Percentiles rank a stretch among this genome's conserved stretches.
phyloP scores from a whole-genome alignment of 805 yeast species.

The Pichia ethanolica region DNA sequence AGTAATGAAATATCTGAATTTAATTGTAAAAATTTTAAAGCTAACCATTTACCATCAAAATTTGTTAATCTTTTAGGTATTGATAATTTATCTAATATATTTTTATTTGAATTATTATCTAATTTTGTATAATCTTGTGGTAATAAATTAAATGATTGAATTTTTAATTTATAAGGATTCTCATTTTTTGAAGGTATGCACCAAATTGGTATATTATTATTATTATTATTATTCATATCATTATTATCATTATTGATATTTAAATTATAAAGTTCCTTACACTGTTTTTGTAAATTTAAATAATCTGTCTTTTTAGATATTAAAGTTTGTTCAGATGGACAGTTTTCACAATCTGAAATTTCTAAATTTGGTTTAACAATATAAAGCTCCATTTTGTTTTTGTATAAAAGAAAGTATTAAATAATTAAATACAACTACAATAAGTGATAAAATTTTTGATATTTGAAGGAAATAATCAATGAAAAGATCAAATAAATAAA shows the following conservation, averaged over 20 bases:
- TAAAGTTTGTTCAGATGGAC: conserved; percentile 16
- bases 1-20: conserved; percentile 21
- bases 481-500: too few relatives aligned
- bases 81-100: neutral
- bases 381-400: conserved; percentile 22
- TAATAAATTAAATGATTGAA: neutral
- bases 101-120: conserved; percentile 1
- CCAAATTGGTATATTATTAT: neutral
- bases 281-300: conserved; percentile 13
- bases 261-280: neutral
- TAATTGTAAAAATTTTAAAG: conserved; percentile 21
- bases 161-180: neutral
- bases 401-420: neutral
- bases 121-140: conserved; percentile 5
- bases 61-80: conserved; percentile 5
- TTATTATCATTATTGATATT: neutral
- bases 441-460: neutral
- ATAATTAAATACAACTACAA: neutral
- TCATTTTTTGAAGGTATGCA: neutral
- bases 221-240: neutral
- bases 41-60: conserved; percentile 11
- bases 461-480: neutral
- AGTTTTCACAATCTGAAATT: conserved; percentile 21
- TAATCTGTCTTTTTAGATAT: conserved; percentile 14
- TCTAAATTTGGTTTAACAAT: conserved; percentile 27